Percentiles rank a stretch among this genome's conserved stretches.
Conservation (phyloP, 1,139 yeast species). For the Chernovozyma aurita region DNA sequence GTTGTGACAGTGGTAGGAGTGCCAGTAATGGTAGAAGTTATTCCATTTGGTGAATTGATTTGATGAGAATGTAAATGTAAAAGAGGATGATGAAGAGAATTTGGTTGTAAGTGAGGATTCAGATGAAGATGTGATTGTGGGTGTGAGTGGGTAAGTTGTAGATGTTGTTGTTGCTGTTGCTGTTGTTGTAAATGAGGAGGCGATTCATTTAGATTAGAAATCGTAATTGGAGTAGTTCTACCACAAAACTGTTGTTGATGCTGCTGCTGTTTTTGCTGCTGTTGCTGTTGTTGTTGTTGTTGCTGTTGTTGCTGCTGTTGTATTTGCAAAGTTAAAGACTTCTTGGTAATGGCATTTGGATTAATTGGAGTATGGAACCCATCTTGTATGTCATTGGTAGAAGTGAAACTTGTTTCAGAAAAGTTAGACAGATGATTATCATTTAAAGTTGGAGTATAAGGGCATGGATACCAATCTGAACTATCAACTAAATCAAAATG, state of each 20-base stretch:
- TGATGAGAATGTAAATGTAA: conserved; percentile 9
- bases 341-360: conserved; percentile 1
- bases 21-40: background rate
- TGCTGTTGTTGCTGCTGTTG: conserved; percentile 1
- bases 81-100: conserved; percentile 4
- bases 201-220: conserved; percentile 1
- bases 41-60: background rate
- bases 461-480: conserved; percentile 7
- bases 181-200: conserved; percentile 1
- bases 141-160: conserved; percentile 1
- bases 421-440: conserved; percentile 7
- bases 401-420: conserved; percentile 6
- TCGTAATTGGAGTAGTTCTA: conserved; percentile 4
- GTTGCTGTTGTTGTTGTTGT: conserved; percentile 2
- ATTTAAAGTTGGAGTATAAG: conserved; percentile 7
- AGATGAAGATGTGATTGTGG: background rate
- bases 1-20: background rate
- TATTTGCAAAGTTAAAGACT: conserved; percentile 2
- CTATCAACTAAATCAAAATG: conserved; percentile 5
- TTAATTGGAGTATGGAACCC: conserved; percentile 1
- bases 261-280: conserved; percentile 1
- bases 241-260: background rate
- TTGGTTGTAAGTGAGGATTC: background rate
- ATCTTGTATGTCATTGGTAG: conserved; percentile 1
- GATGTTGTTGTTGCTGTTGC: background rate